These are phyloP conservation scores for Coriaria nepalensis DNA, from an alignment of 306 rosid species.

Conservation along the genomic window DNA sequence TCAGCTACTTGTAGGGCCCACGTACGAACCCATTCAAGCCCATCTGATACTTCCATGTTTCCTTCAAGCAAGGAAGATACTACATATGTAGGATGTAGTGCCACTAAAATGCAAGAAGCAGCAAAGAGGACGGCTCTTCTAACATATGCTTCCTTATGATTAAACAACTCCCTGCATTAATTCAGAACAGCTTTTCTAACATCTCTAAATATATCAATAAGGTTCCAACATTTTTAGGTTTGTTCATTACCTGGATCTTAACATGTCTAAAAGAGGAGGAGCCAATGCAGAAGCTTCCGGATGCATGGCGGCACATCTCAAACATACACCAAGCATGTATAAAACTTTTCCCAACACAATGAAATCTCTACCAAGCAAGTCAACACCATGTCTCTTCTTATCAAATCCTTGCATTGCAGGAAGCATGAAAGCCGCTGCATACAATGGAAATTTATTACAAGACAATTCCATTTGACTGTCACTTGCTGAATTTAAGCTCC, in stretches of 20 bases:
- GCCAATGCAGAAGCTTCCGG: conserved; percentile 85
- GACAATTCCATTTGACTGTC: conserved; percentile 53
- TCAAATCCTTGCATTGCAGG: conserved; percentile 96
- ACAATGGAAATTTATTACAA: conserved; percentile 74
- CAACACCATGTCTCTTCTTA: conserved; percentile 84
- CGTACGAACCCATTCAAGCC: conserved; percentile 92
- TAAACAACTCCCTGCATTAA: conserved; percentile 56
- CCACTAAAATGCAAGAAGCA: conserved; percentile 61
- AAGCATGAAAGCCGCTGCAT: conserved; percentile 96
- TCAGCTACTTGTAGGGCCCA: conserved; percentile 69
- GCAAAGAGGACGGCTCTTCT: conserved; percentile 81
- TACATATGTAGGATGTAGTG: conserved; percentile 65
- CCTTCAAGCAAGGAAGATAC: conserved; percentile 71
- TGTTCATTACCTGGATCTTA: conserved; percentile 56
- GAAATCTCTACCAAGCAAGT: conserved; percentile 86
- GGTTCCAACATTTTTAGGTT: neutral
- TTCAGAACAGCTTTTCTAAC: conserved; percentile 3
- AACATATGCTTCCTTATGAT: conserved; percentile 85
- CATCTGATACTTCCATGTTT: conserved; percentile 46
- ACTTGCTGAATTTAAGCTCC: conserved; percentile 48
- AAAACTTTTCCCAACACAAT: conserved; percentile 80
- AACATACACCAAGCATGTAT: conserved; percentile 82
- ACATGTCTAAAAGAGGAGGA: conserved; percentile 68
- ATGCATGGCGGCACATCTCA: conserved; percentile 90
- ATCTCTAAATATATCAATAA: neutral